A percentile compares a stretch with the other conserved stretches of the same genome.
Conservation (phyloP, 2,329 filamentous ascomycete species). For the Lecanicillium sp. region DNA sequence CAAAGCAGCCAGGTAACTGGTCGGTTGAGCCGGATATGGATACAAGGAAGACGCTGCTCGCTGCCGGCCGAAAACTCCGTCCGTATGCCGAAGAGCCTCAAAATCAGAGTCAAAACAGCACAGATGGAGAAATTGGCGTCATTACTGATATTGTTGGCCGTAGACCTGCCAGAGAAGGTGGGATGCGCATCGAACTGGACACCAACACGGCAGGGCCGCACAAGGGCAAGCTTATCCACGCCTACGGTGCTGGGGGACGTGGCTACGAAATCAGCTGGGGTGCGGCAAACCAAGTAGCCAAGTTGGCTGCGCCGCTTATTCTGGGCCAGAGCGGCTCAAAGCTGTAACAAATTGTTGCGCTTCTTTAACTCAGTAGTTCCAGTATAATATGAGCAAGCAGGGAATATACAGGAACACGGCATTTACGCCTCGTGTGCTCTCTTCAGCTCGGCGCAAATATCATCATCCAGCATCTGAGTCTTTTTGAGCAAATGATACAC, state of each 20-base stretch:
- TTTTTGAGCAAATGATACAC: conserved; percentile 6
- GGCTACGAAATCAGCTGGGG: conserved; percentile 56
- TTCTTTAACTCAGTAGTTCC: too few relatives aligned
- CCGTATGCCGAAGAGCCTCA: conserved; percentile 15
- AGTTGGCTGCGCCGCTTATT: conserved; percentile 3
- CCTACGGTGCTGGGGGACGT: conserved; percentile 54
- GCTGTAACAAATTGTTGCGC: too few relatives aligned
- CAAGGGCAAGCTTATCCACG: conserved; percentile 32
- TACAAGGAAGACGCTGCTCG: conserved; percentile 39
- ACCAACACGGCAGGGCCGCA: too few relatives aligned
- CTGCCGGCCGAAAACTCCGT: conserved; percentile 20
- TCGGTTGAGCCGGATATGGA: conserved; percentile 36
- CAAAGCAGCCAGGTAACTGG: conserved; percentile 52
- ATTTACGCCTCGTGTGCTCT: too few relatives aligned
- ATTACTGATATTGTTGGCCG: conserved; percentile 36
- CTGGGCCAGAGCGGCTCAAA: conserved; percentile 21
- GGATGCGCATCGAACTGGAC: conserved; percentile 22
- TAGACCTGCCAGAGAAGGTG: conserved; percentile 34
- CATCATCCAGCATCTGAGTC: conserved; percentile 6
- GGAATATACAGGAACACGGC: too few relatives aligned
- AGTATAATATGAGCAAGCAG: too few relatives aligned
- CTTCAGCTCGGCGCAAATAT: conserved; percentile 6
- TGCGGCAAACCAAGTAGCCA: conserved; percentile 41
- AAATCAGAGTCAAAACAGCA: conserved; percentile 5
- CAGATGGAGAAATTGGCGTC: conserved; percentile 21